Base-by-base conservation (phyloP, 2,329 filamentous ascomycete genomes). In the Stachybotrys echinatus region DNA sequence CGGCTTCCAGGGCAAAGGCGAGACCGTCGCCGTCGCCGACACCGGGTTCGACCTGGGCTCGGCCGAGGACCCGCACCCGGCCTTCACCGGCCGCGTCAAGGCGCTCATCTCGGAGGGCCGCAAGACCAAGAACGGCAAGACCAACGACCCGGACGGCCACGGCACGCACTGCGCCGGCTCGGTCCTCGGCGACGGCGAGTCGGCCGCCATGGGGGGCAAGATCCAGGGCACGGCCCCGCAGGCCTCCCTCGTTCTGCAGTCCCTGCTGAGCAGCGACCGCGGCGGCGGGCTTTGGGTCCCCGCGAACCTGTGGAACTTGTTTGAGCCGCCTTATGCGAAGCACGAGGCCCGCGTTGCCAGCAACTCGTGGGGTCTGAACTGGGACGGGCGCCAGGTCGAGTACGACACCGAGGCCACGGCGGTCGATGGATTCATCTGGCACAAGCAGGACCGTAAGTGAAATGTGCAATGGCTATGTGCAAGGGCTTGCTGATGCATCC, bases 81-180 rank as follows among this genome's bases (percentile, higher is more conserved):
- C 23, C 6, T 38, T 34, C 23, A 22, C 18, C 12, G 45, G 45
- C 18, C 27, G 45, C 18, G 39, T 42, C 39, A 42, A 42, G 20
- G 20, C n/a, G 31, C 27, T 31, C 27, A 23, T 47, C 22, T 23
- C 45, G 12, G 18, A 34, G 7, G 20, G 23, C 18, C 23, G 27
- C 23, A 17, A 19, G 23, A 34, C 27, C 27, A 34, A 34, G 27
- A 34, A 14, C 27, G 31, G 31, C 18, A 18, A 31, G 31, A 21
- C 27, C 4, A 27, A 47, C 21, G 45, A 47, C 34, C 45, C 45
- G 2, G 21, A 12, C 54, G 54, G 45, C 45, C 45, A 47, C 19
- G 45, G 45, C 14, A 47, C 45, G 5, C 23, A 47, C 34, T 23
- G 23, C 31, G 23, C 23, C 12, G 23, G 45, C 8, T 47, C 45